Base-by-base conservation (phyloP, 495 filamentous ascomycete genomes). In the Delitschia confertaspora region DNA sequence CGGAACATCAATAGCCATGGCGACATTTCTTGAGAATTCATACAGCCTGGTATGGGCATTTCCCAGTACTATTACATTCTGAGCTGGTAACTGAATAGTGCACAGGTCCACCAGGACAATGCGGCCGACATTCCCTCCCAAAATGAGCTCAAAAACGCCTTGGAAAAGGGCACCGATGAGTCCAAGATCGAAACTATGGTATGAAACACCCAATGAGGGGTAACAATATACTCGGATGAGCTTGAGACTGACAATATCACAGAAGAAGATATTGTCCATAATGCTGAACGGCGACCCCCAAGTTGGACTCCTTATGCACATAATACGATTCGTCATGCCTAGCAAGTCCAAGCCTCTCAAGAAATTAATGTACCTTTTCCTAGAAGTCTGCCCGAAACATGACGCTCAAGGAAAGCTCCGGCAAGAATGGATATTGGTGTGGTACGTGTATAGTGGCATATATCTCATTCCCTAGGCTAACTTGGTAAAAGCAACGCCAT, bases 361-460 rank as follows among this genome's bases (percentile, higher is more conserved):
- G 75, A 96, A 96, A 69, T 69, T 99, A 30, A 75, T 99, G 11
- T 99, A 99, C 67, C 89, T 96, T 65, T 99, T 95, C 70, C 94
- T 95, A 65, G 93, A 99, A 67, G 89, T 96, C 57, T 96, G 91
- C 63, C 93, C 93, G 19, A 99, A 99, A 64, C 80, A 80, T 30
- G 93, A 96, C 64, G 69, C 79, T 18, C 78, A 68, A 50, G 93
- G 93, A 57, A 96, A 95, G 72, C 68, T 96, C 40, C 93, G 94
- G 74, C 91, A 96, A 66, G 93, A 99, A 73, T 94, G 93, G 83
- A 96, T 99, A 64, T 72, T 99, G 58, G 93, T 99, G 53, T 96
- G 93, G 91, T 96, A 75, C 65, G 80, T 60, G 46, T 14, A 34
- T 10, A 41, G 31, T 18, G 7, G 14, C 26, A n/a, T 2, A 19